A percentile compares a stretch with the other conserved stretches of the same genome.
Conservation (phyloP, 1,284 basidiomycete genomes). For the Veloporphyrellus conicus region DNA sequence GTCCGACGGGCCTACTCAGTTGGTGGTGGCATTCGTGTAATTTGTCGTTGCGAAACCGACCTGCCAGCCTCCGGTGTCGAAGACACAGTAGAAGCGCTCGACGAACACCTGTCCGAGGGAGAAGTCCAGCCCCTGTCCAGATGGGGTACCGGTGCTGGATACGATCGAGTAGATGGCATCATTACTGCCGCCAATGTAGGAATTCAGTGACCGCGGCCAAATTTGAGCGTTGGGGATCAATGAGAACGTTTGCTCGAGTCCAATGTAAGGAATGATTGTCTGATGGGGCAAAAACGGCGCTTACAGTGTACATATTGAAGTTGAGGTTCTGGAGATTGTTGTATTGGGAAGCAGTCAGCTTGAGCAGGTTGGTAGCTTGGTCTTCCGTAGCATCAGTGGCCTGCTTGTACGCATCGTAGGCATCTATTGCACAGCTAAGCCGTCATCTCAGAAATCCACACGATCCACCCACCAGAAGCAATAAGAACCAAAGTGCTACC, state of each 20-base stretch:
- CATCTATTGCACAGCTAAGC: no score
- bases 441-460: no score
- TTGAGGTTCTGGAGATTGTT: no score
- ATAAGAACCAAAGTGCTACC: constrained; percentile 40
- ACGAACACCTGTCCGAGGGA: constrained; percentile 54
- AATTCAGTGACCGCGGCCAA: constrained; percentile 45
- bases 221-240: constrained; percentile 49
- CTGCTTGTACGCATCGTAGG: no score
- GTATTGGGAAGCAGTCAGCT: no score
- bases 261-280: neutral
- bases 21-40: constrained; percentile 41
- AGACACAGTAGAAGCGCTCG: constrained; percentile 66
- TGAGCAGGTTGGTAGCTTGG: no score
- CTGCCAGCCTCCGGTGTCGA: constrained; percentile 50
- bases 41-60: constrained; percentile 57
- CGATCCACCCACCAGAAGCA: constrained; percentile 29
- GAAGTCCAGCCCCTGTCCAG: constrained; percentile 48
- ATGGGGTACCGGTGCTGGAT: constrained; percentile 37
- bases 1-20: no score
- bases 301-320: constrained; percentile 19
- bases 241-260: constrained; percentile 33
- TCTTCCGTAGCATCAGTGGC: no score
- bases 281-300: constrained; percentile 5
- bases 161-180: constrained; percentile 49
- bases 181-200: constrained; percentile 39